A percentile compares a stretch with the other conserved stretches of the same genome.
Conservation (phyloP, 2,329 filamentous ascomycete species). For the Ceratocystis variospora region DNA sequence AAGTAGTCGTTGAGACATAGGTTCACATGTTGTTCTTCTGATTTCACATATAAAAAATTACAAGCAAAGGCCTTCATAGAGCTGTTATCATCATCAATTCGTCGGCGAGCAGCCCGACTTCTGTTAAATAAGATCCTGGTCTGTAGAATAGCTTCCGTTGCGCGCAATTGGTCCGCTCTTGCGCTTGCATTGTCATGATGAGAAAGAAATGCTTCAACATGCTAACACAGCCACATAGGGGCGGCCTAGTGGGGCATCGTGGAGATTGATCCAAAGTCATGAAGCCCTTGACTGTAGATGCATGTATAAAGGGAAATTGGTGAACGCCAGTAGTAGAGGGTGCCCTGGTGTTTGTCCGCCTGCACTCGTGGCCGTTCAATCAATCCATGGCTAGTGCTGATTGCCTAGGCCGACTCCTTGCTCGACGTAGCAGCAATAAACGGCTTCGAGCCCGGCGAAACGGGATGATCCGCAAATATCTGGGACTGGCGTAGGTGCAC, state of each 20-base stretch:
- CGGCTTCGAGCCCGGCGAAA: constrained; percentile 32
- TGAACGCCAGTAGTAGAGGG: background rate
- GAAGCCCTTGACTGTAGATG: background rate
- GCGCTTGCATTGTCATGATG: background rate
- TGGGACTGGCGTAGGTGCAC: constrained; percentile 58
- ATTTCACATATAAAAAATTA: background rate
- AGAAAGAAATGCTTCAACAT: background rate
- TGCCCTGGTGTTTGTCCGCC: background rate
- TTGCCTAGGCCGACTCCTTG: constrained; percentile 21
- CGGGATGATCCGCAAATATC: constrained; percentile 44
- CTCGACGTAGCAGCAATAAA: constrained; percentile 27
- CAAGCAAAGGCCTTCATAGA: background rate
- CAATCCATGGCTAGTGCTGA: background rate
- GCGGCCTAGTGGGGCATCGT: background rate
- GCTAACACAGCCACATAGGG: background rate
- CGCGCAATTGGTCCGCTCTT: background rate
- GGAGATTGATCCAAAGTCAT: background rate
- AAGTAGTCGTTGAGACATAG: background rate
- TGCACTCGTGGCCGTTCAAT: background rate
- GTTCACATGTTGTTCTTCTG: background rate
- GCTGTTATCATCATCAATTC: constrained; percentile 12
- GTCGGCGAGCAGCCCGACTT: constrained; percentile 13
- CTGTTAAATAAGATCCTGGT: constrained; percentile 16
- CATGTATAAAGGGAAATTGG: background rate
- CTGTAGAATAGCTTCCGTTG: constrained; percentile 9